phyloP scores from a whole-genome alignment of 2,329 filamentous ascomycete species.

The Neopestalotiopsis rosae region DNA sequence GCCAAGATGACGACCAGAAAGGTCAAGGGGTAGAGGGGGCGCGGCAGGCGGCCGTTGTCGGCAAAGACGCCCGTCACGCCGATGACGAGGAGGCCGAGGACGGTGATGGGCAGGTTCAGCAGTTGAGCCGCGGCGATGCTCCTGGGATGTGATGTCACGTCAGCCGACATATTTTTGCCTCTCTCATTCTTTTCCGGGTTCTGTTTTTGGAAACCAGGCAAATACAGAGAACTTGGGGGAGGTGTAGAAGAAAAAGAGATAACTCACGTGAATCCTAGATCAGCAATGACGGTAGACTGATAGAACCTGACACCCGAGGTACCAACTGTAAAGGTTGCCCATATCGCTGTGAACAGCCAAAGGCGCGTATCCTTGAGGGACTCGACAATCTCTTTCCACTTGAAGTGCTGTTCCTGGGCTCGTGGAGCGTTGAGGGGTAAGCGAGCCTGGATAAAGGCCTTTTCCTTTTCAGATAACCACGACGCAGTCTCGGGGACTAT shows the following conservation, averaged over 20 bases:
- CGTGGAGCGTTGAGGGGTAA: slow-evolving; percentile 47
- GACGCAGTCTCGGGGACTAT: slow-evolving; percentile 35
- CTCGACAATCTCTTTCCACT: slow-evolving; percentile 41
- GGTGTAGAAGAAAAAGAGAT: background rate
- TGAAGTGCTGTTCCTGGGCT: slow-evolving; percentile 44
- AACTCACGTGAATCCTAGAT: slow-evolving; percentile 46
- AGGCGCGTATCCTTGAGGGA: slow-evolving; percentile 45
- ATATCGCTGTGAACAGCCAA: slow-evolving; percentile 51
- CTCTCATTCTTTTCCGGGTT: no score
- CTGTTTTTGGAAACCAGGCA: no score
- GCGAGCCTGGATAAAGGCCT: slow-evolving; percentile 48
- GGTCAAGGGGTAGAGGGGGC: slow-evolving; percentile 47
- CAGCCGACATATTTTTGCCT: background rate
- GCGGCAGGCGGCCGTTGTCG: slow-evolving; percentile 47
- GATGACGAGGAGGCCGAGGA: slow-evolving; percentile 48
- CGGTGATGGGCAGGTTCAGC: slow-evolving; percentile 53
- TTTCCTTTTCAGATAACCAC: slow-evolving; percentile 43
- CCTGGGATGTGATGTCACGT: slow-evolving; percentile 26
- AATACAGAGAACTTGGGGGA: background rate
- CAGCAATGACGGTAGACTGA: slow-evolving; percentile 45
- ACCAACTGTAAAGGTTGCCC: slow-evolving; percentile 52
- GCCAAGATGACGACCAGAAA: slow-evolving; percentile 48
- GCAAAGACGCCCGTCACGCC: slow-evolving; percentile 46
- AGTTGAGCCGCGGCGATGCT: slow-evolving; percentile 52
- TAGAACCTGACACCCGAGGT: slow-evolving; percentile 49